A percentile compares a stretch with the other conserved stretches of the same genome.
Conservation (phyloP, 139 green algal species). For the Diplosphaera chodatii region DNA sequence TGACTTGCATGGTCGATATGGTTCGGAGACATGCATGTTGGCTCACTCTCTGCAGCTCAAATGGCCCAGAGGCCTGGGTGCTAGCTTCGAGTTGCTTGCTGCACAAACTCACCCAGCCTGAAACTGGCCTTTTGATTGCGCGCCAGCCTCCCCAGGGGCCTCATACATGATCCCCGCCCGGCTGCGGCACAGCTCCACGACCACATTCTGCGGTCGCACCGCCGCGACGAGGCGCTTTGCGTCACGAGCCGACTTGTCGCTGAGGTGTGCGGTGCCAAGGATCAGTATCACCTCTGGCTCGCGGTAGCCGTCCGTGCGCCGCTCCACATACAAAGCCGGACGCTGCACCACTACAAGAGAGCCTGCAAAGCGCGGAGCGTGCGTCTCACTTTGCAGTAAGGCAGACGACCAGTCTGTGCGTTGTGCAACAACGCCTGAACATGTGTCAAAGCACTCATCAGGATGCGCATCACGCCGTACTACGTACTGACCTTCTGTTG, state of each 20-base stretch:
- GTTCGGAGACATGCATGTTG: no score
- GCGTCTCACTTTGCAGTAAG: neutral
- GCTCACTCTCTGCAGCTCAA: no score
- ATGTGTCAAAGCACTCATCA: neutral
- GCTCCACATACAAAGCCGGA: constrained; percentile 52
- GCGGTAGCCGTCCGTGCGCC: constrained; percentile 62
- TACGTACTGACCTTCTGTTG: constrained; percentile 22
- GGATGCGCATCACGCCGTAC: neutral
- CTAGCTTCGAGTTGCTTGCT: no score
- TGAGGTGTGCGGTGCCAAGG: constrained; percentile 70
- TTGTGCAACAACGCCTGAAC: no score
- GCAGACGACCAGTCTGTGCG: neutral
- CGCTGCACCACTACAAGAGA: constrained; percentile 50
- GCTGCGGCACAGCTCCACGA: constrained; percentile 73
- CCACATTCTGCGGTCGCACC: constrained; percentile 55
- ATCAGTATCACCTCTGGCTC: constrained; percentile 66
- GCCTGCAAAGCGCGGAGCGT: constrained; percentile 27
- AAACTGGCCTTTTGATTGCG: neutral
- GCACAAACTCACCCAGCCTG: neutral
- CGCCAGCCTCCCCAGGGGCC: neutral
- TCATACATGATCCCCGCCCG: constrained; percentile 41
- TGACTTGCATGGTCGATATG: no score
- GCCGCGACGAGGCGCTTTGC: constrained; percentile 49
- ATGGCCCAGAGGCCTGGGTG: no score
- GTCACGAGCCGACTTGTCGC: constrained; percentile 36